These are phyloP conservation scores for Cucumis hystrix DNA, from an alignment of 306 rosid genomes.

Conservation along the genomic window DNA sequence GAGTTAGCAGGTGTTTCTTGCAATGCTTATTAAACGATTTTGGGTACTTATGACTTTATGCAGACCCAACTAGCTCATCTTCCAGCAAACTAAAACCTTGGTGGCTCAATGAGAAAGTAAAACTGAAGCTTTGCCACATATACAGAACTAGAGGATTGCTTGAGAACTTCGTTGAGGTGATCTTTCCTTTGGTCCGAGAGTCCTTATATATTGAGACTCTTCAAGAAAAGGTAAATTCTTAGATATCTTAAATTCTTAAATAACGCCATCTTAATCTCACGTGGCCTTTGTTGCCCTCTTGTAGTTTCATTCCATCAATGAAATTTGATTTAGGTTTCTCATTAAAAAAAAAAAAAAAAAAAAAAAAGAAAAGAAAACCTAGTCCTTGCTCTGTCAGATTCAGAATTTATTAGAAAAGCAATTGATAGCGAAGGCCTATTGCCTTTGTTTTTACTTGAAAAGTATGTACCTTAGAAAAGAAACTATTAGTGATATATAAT, in stretches of 20 bases:
- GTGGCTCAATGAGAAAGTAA: constrained; percentile 54
- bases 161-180: constrained; percentile 29
- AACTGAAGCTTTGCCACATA: constrained; percentile 32
- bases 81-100: constrained; percentile 44
- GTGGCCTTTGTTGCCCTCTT: too few relatives aligned
- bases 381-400: too few relatives aligned
- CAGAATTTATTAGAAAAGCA: too few relatives aligned
- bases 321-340: too few relatives aligned
- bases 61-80: constrained; percentile 41
- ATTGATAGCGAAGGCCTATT: not conserved
- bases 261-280: too few relatives aligned
- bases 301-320: too few relatives aligned
- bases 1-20: not conserved
- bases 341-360: too few relatives aligned
- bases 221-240: constrained; percentile 22
- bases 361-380: too few relatives aligned
- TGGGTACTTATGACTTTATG: constrained; percentile 6
- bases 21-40: constrained; percentile 1
- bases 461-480: not conserved
- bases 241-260: too few relatives aligned
- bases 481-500: not conserved
- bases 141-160: constrained; percentile 29
- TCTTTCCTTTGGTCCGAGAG: constrained; percentile 27
- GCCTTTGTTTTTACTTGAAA: not conserved
- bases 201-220: constrained; percentile 26